Conservation (phyloP, 164 flowering plant species). For the Aristolochia californica region DNA sequence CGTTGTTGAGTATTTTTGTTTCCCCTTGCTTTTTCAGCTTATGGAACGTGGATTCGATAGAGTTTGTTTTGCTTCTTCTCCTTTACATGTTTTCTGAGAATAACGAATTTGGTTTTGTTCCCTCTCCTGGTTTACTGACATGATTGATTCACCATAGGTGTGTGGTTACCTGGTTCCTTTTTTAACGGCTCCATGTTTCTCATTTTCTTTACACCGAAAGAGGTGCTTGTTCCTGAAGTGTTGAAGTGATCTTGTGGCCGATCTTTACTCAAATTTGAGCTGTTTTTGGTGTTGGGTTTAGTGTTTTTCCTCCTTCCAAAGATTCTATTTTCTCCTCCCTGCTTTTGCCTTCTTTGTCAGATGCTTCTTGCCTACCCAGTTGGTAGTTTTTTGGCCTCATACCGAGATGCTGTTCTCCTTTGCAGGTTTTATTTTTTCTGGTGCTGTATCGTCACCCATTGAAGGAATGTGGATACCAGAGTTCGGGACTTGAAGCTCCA, state of each 20-base stretch:
- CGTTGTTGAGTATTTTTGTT: no score
- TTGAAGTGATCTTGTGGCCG: conserved; percentile 2
- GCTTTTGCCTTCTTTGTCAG: conserved; percentile 15
- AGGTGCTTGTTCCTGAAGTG: not conserved
- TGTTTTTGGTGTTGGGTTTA: conserved; percentile 17
- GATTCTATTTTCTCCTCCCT: conserved; percentile 3
- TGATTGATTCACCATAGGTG: no score
- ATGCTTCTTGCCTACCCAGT: conserved; percentile 61
- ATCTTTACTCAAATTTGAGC: not conserved
- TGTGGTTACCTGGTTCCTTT: no score
- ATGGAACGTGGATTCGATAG: no score
- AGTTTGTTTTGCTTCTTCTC: no score
- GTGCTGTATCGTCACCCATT: conserved; percentile 1
- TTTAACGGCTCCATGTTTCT: no score
- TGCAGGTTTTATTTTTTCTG: conserved; percentile 31
- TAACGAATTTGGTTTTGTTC: no score
- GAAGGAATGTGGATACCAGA: conserved; percentile 18
- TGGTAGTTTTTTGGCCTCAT: conserved; percentile 49
- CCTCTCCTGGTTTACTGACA: no score
- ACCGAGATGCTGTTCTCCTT: conserved; percentile 70
- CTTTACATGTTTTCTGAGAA: no score
- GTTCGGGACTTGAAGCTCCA: conserved; percentile 44
- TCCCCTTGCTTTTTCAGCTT: no score
- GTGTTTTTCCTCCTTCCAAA: conserved; percentile 14
- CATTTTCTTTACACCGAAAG: not conserved